phyloP scores from a whole-genome alignment of 2,329 filamentous ascomycete genomes.

The Colletotrichum euphorbiae region DNA sequence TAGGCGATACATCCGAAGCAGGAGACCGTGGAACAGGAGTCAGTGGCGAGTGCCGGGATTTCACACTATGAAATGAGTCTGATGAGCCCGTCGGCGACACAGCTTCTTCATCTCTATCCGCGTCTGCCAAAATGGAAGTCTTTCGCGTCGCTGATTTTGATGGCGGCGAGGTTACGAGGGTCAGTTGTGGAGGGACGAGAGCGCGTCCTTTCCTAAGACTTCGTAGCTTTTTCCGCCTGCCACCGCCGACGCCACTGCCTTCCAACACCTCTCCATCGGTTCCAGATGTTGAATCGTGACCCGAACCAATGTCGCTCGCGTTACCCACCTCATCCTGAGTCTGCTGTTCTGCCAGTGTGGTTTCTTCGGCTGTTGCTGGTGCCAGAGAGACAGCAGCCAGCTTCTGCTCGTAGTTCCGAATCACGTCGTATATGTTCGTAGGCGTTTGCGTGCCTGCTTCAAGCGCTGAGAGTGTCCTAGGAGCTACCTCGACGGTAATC shows the following conservation, averaged over 20 bases:
- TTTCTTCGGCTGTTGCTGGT: neutral
- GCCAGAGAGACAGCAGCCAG: slow-evolving; percentile 19
- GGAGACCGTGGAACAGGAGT: slow-evolving; percentile 59
- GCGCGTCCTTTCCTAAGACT: slow-evolving; percentile 47
- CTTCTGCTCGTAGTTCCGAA: slow-evolving; percentile 39
- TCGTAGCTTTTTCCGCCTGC: slow-evolving; percentile 47
- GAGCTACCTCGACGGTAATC: slow-evolving; percentile 12
- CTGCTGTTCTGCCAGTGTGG: neutral
- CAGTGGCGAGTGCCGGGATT: slow-evolving; percentile 63
- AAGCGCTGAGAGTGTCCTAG: slow-evolving; percentile 2
- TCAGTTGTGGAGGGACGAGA: slow-evolving; percentile 47
- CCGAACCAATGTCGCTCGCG: neutral
- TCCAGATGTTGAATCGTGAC: slow-evolving; percentile 19
- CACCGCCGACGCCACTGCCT: slow-evolving; percentile 45
- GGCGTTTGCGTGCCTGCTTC: slow-evolving; percentile 28
- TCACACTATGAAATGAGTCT: slow-evolving; percentile 66
- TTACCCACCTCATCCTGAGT: neutral
- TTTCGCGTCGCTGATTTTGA: slow-evolving; percentile 45
- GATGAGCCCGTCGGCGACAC: slow-evolving; percentile 59
- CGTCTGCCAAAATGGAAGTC: slow-evolving; percentile 27
- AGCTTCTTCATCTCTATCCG: slow-evolving; percentile 43
- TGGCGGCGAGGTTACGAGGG: slow-evolving; percentile 53
- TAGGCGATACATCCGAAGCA: slow-evolving; percentile 51
- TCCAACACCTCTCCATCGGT: slow-evolving; percentile 46
- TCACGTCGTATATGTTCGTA: slow-evolving; percentile 39